Conservation (phyloP, 2,329 filamentous ascomycete species). For the Stagonosporopsis cucurbitacearum region DNA sequence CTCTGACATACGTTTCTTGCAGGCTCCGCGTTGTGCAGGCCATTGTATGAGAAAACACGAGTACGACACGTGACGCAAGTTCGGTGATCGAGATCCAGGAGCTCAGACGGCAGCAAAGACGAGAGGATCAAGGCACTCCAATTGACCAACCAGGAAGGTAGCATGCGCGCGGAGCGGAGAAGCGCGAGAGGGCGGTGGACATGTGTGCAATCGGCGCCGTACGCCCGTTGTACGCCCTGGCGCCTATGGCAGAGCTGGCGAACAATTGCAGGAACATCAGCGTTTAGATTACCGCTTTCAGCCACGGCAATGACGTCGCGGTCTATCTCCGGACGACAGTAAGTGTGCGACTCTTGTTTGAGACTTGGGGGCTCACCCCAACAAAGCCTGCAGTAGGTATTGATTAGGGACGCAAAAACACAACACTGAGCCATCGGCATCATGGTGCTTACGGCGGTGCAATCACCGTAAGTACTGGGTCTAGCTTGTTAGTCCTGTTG, state of each 20-base stretch:
- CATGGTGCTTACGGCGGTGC: constrained; percentile 2
- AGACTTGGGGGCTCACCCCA: not conserved
- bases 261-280: not conserved
- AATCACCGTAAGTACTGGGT: constrained; percentile 9
- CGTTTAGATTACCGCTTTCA: constrained; percentile 1
- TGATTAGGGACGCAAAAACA: not conserved
- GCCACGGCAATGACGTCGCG: not conserved
- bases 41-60: not conserved
- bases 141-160: not conserved
- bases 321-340: not conserved
- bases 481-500: not conserved
- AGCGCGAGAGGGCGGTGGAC: constrained; percentile 4
- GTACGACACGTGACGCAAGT: not conserved
- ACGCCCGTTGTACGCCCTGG: constrained; percentile 1
- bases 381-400: not conserved
- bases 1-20: not conserved
- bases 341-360: not conserved
- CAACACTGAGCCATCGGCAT: not conserved
- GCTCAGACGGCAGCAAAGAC: not conserved
- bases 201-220: constrained; percentile 3
- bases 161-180: constrained; percentile 6
- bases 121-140: not conserved
- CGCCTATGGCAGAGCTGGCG: not conserved
- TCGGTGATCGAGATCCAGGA: not conserved
- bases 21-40: too few species aligned